Conservation (phyloP, 2,329 filamentous ascomycete genomes). For the Tetracladium maxilliforme region DNA sequence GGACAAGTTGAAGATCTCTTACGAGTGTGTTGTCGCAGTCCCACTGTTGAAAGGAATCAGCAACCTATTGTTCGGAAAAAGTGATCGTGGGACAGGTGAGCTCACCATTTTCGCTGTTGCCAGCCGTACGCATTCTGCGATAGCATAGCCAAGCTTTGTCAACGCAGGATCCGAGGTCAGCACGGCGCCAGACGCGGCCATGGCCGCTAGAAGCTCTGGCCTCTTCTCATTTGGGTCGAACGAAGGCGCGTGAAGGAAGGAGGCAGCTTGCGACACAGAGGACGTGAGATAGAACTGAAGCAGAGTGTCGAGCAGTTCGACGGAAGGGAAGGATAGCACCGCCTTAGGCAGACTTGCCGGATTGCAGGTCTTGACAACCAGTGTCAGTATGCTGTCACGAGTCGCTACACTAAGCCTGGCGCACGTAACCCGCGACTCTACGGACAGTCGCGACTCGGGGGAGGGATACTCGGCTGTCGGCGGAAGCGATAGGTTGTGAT, state of each 20-base stretch:
- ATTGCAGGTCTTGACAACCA: slow-evolving; percentile 45
- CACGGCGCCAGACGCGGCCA: slow-evolving; percentile 43
- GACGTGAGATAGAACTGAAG: slow-evolving; percentile 44
- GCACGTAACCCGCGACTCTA: no score
- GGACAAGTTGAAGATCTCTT: slow-evolving; percentile 32
- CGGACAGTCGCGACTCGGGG: no score
- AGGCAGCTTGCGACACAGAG: slow-evolving; percentile 38
- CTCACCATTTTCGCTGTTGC: no score
- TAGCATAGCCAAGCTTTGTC: slow-evolving; percentile 47
- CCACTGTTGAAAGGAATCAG: no score
- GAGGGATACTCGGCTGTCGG: no score
- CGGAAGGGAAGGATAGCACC: slow-evolving; percentile 45
- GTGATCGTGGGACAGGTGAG: no score
- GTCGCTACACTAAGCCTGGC: no score
- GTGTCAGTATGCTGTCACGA: slow-evolving; percentile 47
- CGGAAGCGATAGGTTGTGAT: no score
- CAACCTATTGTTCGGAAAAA: no score
- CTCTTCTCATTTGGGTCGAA: slow-evolving; percentile 38
- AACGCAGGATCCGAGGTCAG: slow-evolving; percentile 40
- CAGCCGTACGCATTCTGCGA: no score
- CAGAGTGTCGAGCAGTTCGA: slow-evolving; percentile 43
- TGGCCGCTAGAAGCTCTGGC: slow-evolving; percentile 42
- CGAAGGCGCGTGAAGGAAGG: slow-evolving; percentile 46
- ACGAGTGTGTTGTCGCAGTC: slow-evolving; percentile 33
- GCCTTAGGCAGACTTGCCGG: slow-evolving; percentile 32